Conservation (phyloP, 2,329 filamentous ascomycete genomes). For the Claviceps sp. region DNA sequence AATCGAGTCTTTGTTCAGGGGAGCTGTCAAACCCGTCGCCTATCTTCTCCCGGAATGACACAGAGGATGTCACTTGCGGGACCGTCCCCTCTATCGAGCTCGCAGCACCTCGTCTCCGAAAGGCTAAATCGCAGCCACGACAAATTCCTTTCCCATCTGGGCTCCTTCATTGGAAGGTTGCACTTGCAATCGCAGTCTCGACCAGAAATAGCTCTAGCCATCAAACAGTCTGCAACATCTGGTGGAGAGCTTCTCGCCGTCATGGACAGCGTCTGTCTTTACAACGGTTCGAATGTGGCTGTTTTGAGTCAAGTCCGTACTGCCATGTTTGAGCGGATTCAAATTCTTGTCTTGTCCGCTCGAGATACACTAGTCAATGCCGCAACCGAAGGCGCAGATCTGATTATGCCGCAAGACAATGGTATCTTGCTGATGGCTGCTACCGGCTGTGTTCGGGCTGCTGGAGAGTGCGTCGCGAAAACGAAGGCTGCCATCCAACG, state of each 20-base stretch:
- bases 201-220: slow-evolving; percentile 66
- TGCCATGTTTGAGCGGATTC: slow-evolving; percentile 67
- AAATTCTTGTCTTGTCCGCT: slow-evolving; percentile 67
- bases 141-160: slow-evolving; percentile 77
- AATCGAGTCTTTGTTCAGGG: slow-evolving; percentile 23
- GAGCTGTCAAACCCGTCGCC: slow-evolving; percentile 27
- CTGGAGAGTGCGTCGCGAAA: slow-evolving; percentile 82
- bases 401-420: slow-evolving; percentile 71
- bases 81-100: slow-evolving; percentile 46
- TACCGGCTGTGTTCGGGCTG: slow-evolving; percentile 76
- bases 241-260: slow-evolving; percentile 68
- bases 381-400: slow-evolving; percentile 57
- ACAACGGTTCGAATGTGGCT: slow-evolving; percentile 55
- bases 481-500: slow-evolving; percentile 74
- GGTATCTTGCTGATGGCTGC: slow-evolving; percentile 63
- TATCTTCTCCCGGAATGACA: slow-evolving; percentile 42
- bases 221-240: slow-evolving; percentile 70
- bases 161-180: slow-evolving; percentile 79
- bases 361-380: slow-evolving; percentile 62
- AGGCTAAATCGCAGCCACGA: slow-evolving; percentile 71
- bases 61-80: slow-evolving; percentile 69
- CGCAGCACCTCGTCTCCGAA: slow-evolving; percentile 69
- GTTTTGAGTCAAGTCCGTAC: slow-evolving; percentile 55
- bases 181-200: slow-evolving; percentile 88
- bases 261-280: slow-evolving; percentile 68